A percentile compares a stretch with the other conserved stretches of the same genome.
These are phyloP conservation scores for Trichoderma sp. DNA, from an alignment of 2,329 filamentous ascomycete species.

Conservation along the genomic window DNA sequence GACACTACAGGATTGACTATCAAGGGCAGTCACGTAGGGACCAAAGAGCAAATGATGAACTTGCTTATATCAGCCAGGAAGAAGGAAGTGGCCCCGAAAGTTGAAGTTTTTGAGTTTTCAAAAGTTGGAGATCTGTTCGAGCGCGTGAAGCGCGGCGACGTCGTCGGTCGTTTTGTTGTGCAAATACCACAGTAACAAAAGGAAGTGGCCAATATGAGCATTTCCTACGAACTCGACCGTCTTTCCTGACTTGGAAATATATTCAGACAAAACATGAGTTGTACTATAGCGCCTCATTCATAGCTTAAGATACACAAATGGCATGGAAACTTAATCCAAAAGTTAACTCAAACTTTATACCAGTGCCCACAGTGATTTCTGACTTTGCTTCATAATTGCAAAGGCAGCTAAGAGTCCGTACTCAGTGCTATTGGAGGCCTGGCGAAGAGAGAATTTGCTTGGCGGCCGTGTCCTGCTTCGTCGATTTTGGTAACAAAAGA, in stretches of 20 bases:
- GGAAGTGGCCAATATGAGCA: too few species aligned
- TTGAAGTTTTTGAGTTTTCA: conserved; percentile 5
- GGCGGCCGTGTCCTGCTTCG: background rate
- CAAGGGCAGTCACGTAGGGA: background rate
- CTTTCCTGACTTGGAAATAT: too few species aligned
- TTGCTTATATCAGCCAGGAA: conserved; percentile 8
- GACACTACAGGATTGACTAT: background rate
- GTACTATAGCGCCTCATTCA: too few species aligned
- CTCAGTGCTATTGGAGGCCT: background rate
- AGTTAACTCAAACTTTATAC: too few species aligned
- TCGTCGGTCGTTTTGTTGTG: conserved; percentile 9
- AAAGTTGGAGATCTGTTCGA: conserved; percentile 3
- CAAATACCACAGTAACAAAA: background rate
- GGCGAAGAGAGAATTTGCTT: background rate
- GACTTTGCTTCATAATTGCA: too few species aligned
- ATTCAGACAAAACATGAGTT: too few species aligned
- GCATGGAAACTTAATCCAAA: too few species aligned
- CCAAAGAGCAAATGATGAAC: background rate
- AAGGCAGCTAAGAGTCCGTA: background rate
- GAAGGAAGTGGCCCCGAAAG: conserved; percentile 4
- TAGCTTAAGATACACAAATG: too few species aligned
- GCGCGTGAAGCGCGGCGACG: background rate
- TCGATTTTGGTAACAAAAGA: background rate
- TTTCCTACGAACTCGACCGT: too few species aligned
- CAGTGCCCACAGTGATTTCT: too few species aligned